Percentiles rank a stretch among this genome's conserved stretches.
phyloP scores from a whole-genome alignment of 768 basidiomycete species.

The Hypholoma sublateritium region DNA sequence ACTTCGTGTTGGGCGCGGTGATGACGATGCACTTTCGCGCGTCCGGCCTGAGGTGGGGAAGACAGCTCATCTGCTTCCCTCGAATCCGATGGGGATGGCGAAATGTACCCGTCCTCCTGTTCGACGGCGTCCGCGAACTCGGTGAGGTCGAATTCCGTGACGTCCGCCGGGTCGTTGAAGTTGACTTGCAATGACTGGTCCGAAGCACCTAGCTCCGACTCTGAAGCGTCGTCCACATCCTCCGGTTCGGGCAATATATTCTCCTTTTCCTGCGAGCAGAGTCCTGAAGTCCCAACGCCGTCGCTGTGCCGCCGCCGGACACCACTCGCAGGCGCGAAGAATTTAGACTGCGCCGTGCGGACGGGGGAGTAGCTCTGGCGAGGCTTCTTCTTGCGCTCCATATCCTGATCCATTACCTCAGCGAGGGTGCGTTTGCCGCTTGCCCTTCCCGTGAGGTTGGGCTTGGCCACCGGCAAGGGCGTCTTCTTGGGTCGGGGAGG shows the following conservation, averaged over 20 bases:
- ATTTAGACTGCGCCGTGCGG: constrained; percentile 34
- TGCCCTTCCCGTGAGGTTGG: constrained; percentile 44
- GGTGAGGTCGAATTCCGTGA: constrained; percentile 38
- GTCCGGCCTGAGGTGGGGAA: constrained; percentile 49
- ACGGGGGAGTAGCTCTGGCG: constrained; percentile 19
- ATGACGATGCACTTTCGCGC: constrained; percentile 7
- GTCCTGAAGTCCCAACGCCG: constrained; percentile 26
- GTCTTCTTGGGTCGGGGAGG: constrained; percentile 24
- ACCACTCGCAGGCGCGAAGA: constrained; percentile 26
- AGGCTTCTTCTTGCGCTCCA: constrained; percentile 46
- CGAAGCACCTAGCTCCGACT: constrained; percentile 8
- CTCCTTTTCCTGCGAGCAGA: constrained; percentile 39
- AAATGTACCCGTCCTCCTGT: constrained; percentile 84
- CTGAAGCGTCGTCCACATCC: constrained; percentile 24
- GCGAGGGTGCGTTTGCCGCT: constrained; percentile 78
- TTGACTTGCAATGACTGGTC: constrained; percentile 37
- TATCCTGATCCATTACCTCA: constrained; percentile 69
- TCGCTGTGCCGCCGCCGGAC: constrained; percentile 21
- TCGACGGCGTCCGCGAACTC: constrained; percentile 46
- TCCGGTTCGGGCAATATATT: constrained; percentile 32
- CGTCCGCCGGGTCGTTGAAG: constrained; percentile 34
- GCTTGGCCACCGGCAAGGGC: constrained; percentile 8
- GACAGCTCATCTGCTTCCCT: constrained; percentile 65
- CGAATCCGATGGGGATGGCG: constrained; percentile 59
- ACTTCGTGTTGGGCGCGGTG: not conserved